Evolutionary conservation across 305 asterid species (phyloP).

Genomic region (Ajuga reptans): DNA sequence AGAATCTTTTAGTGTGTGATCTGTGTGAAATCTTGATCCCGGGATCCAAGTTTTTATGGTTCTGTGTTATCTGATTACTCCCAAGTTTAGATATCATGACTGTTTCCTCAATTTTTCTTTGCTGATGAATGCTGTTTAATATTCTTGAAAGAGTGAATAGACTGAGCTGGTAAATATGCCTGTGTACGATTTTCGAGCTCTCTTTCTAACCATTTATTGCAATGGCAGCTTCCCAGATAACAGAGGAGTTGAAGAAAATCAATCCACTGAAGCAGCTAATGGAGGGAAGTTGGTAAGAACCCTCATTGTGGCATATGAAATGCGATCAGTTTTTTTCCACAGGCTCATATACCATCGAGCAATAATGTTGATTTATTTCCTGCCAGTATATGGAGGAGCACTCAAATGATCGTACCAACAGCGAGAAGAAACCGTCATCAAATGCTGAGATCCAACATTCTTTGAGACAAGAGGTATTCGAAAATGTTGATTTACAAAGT

Average conservation of each 20-base stretch:
- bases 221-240: constrained; percentile 65
- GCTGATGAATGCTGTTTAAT: background rate
- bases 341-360: no score
- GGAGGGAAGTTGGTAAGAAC: constrained; percentile 48
- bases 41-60: constrained; percentile 18
- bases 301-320: background rate
- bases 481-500: background rate
- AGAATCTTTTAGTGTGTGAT: constrained; percentile 17
- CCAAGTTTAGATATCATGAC: constrained; percentile 12
- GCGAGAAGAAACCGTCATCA: constrained; percentile 42
- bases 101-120: background rate
- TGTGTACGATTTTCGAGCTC: background rate
- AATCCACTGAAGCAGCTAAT: constrained; percentile 33
- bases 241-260: constrained; percentile 42
- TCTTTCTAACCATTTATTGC: constrained; percentile 7
- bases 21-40: constrained; percentile 23
- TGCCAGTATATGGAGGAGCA: constrained; percentile 42
- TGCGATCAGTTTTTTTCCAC: no score
- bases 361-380: constrained; percentile 4
- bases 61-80: constrained; percentile 13
- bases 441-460: constrained; percentile 52
- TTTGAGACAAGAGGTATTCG: constrained; percentile 77
- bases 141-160: background rate
- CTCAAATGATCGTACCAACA: constrained; percentile 27
- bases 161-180: constrained; percentile 9